These are phyloP conservation scores for Colletotrichum nymphaeae DNA, from an alignment of 2,329 filamentous ascomycete genomes.

Conservation along the genomic window DNA sequence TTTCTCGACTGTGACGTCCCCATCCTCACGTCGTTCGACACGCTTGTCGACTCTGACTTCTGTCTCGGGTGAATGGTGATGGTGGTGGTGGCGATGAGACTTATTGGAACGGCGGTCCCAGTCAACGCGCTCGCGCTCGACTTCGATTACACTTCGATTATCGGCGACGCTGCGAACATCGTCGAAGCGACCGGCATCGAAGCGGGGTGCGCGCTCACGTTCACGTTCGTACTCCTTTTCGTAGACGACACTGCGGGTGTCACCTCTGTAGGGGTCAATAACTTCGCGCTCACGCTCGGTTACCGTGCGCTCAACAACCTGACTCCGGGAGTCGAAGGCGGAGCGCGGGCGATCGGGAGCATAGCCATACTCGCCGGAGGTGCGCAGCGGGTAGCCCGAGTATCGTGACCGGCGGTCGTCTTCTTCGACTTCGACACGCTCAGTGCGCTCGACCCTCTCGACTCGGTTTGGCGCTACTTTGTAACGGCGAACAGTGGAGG, in stretches of 20 bases:
- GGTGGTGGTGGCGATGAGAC: constrained; percentile 36
- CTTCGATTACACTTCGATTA: constrained; percentile 51
- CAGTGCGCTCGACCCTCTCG: constrained; percentile 53
- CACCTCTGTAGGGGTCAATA: constrained; percentile 39
- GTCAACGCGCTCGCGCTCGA: constrained; percentile 46
- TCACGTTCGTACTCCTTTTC: constrained; percentile 46
- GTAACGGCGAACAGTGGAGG: constrained; percentile 64
- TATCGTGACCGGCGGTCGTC: constrained; percentile 59
- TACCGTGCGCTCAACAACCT: constrained; percentile 41
- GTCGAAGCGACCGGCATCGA: constrained; percentile 36
- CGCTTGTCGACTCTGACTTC: constrained; percentile 57
- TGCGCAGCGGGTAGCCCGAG: constrained; percentile 49
- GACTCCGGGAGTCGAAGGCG: constrained; percentile 54
- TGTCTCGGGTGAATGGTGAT: constrained; percentile 43
- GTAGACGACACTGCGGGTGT: constrained; percentile 44
- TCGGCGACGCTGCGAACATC: constrained; percentile 50
- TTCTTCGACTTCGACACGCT: constrained; percentile 55
- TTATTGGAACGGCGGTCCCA: constrained; percentile 47
- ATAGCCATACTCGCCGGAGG: constrained; percentile 53
- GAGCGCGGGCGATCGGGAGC: constrained; percentile 63
- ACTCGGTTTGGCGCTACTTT: constrained; percentile 57
- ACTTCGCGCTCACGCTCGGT: constrained; percentile 34
- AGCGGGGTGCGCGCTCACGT: constrained; percentile 25
- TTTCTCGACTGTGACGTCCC: constrained; percentile 66
- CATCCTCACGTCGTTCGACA: constrained; percentile 55